A percentile compares a stretch with the other conserved stretches of the same genome.
Evolutionary conservation across 2,329 filamentous ascomycete species (phyloP).

Genomic region (Penicillium digitatum): DNA sequence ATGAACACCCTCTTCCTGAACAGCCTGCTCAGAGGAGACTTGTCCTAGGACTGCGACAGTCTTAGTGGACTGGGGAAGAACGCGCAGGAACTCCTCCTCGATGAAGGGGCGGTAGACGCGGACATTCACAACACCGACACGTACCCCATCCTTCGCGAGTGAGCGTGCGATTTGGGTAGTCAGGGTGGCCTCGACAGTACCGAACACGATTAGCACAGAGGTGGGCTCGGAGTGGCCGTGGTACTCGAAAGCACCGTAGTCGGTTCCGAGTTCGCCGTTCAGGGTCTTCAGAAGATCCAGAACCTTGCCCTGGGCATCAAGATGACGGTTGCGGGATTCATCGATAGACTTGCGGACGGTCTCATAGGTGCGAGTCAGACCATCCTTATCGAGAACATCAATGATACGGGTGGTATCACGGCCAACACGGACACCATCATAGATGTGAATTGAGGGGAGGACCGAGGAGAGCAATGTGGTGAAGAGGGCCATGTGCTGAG

Average conservation of each 20-base stretch:
- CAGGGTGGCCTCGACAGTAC: conserved; percentile 83
- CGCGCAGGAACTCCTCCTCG: conserved; percentile 85
- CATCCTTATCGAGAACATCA: conserved; percentile 70
- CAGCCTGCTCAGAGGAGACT: conserved; percentile 68
- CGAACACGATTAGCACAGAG: conserved; percentile 84
- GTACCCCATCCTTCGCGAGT: conserved; percentile 67
- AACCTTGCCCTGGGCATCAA: conserved; percentile 69
- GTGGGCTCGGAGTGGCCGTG: conserved; percentile 75
- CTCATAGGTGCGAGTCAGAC: conserved; percentile 66
- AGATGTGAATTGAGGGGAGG: conserved; percentile 79
- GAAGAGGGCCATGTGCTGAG: conserved; percentile 92
- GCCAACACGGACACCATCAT: conserved; percentile 78
- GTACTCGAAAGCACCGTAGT: conserved; percentile 93
- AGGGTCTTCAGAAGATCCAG: conserved; percentile 66
- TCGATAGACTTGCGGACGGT: conserved; percentile 60
- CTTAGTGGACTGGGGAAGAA: conserved; percentile 69
- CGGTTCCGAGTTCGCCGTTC: conserved; percentile 88
- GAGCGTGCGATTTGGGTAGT: conserved; percentile 73
- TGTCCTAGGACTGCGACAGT: conserved; percentile 85
- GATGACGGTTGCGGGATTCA: conserved; percentile 63
- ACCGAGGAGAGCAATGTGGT: conserved; percentile 74
- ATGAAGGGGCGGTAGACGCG: conserved; percentile 92
- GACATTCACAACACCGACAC: conserved; percentile 84
- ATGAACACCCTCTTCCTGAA: conserved; percentile 69
- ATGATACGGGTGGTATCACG: conserved; percentile 78